Base-by-base conservation (phyloP, 108 stramenopile species). In the Cyclotella kingstonii region DNA sequence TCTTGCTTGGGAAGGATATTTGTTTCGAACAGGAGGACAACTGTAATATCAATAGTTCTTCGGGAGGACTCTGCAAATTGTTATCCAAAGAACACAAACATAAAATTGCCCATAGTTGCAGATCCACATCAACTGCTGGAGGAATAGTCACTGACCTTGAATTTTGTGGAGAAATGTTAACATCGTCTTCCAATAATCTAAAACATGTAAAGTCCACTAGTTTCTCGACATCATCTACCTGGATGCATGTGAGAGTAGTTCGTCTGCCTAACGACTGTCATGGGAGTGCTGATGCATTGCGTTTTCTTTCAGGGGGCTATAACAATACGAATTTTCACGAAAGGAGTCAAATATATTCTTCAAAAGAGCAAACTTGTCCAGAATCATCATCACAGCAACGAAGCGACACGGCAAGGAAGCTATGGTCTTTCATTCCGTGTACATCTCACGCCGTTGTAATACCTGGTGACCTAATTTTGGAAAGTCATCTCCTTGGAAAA, bases 281-380 rank as follows among this genome's bases (percentile, higher is more conserved):
- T 31, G 90, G 87, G 9, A 81, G 85, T 31, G 76, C 83, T 14
- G 87, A 89, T 78, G 90, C 84, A 11, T 38, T 91, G 36, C 77
- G 85, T 26, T 68, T 73, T 57, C 54, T 91, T 22, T 81, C 83
- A 6, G 0, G 12, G 22, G 36, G 50, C 34, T 49, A 48, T 26
- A 63, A 38, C 31, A 66, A 77, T 31, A 41, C 66, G 33, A 43
- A 10, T 53, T n/a, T n/a, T n/a, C n/a, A n/a, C n/a, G n/a, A n/a
- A n/a, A n/a, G n/a, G n/a, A n/a, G n/a, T n/a, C n/a, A n/a, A n/a
- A n/a, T n/a, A n/a, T n/a, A n/a, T n/a, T n/a, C n/a, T n/a, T n/a
- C n/a, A n/a, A n/a, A n/a, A n/a, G n/a, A n/a, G n/a, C n/a, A n/a
- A n/a, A n/a, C n/a, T n/a, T 4, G 14, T 4, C 39, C 14, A 40